Percentiles rank a stretch among this genome's conserved stretches.
Evolutionary conservation across 257 asterid genomes (phyloP).

Genomic region (Gynochthodes officinalis): DNA sequence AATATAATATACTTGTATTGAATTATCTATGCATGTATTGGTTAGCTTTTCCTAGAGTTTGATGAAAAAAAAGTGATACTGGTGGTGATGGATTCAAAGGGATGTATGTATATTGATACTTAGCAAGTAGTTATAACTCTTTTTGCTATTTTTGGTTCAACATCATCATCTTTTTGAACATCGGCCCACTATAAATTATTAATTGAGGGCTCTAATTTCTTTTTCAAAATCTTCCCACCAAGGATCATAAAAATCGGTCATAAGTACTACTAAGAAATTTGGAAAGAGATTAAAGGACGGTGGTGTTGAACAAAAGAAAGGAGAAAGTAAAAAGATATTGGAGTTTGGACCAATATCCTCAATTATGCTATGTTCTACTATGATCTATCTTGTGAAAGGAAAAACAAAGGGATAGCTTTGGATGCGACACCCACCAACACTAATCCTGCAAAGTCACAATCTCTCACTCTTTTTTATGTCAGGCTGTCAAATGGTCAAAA

Average conservation of each 20-base stretch:
- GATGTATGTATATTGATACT: no score
- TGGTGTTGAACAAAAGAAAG: no score
- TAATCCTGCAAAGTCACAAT: constrained; percentile 18
- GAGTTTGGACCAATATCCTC: no score
- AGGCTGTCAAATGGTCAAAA: constrained; percentile 4
- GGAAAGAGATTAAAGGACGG: not conserved
- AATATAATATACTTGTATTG: not conserved
- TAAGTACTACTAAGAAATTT: no score
- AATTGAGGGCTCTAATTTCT: constrained; percentile 4
- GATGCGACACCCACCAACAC: constrained; percentile 18
- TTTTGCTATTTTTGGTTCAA: constrained; percentile 1
- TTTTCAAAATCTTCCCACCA: not conserved
- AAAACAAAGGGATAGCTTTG: not conserved
- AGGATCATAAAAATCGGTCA: not conserved
- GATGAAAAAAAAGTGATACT: not conserved
- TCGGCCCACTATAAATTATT: not conserved
- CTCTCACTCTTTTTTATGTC: not conserved
- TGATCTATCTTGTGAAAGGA: constrained; percentile 3
- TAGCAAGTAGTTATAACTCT: constrained; percentile 1
- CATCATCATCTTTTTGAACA: constrained; percentile 12
- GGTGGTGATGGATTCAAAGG: constrained; percentile 8
- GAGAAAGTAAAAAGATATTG: not conserved
- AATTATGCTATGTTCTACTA: not conserved
- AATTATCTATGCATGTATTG: not conserved
- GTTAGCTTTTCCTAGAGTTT: not conserved